These are phyloP conservation scores for Aureobasidium subglaciale DNA, from an alignment of 2,329 filamentous ascomycete species.

Conservation along the genomic window DNA sequence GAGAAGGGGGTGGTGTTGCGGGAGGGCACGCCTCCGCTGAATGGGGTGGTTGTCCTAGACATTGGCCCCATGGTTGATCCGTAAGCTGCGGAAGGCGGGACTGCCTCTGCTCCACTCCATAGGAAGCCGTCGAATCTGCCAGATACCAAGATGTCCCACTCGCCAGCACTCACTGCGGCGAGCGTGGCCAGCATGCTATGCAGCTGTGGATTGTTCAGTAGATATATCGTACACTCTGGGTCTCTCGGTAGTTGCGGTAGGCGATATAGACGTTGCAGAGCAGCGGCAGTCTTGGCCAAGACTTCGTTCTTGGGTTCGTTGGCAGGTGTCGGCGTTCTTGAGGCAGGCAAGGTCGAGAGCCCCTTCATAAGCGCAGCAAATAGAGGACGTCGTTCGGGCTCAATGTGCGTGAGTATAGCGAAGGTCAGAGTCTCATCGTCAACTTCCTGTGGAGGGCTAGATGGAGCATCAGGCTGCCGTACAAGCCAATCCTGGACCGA, in stretches of 20 bases:
- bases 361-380: conserved; percentile 74
- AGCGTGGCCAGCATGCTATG: conserved; percentile 85
- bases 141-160: conserved; percentile 93
- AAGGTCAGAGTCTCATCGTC: conserved; percentile 93
- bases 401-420: conserved; percentile 83
- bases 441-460: conserved; percentile 75
- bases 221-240: conserved; percentile 76
- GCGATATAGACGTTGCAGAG: conserved; percentile 80
- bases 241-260: conserved; percentile 67
- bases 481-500: conserved; percentile 87
- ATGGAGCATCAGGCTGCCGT: conserved; percentile 65
- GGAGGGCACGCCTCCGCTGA: conserved; percentile 46
- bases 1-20: conserved; percentile 45
- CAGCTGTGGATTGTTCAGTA: conserved; percentile 72
- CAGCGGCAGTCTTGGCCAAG: conserved; percentile 65
- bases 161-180: conserved; percentile 79
- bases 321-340: conserved; percentile 62
- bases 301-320: conserved; percentile 49
- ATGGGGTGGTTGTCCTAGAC: conserved; percentile 43
- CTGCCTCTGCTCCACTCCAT: conserved; percentile 75
- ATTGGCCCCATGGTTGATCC: conserved; percentile 32
- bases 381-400: conserved; percentile 64
- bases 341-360: conserved; percentile 43
- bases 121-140: conserved; percentile 93
- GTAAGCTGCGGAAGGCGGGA: conserved; percentile 28